phyloP scores from a whole-genome alignment of 345 rosid species.

The Boechera divaricarpa region DNA sequence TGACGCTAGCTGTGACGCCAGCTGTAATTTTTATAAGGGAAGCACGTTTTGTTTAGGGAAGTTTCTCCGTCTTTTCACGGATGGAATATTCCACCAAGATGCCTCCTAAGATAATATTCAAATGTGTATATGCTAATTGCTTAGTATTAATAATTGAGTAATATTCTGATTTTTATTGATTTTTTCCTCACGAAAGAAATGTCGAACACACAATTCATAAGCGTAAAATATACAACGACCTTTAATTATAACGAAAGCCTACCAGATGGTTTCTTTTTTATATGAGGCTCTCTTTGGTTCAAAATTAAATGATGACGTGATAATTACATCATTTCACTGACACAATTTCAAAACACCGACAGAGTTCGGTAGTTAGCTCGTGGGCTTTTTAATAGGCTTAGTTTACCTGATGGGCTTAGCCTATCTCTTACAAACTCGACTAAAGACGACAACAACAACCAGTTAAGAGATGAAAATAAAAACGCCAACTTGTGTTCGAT shows the following conservation, averaged over 20 bases:
- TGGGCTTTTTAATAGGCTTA: constrained; percentile 25
- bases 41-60: constrained; percentile 24
- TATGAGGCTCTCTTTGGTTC: constrained; percentile 1
- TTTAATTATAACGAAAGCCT: constrained; percentile 18
- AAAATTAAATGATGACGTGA: background rate
- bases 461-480: background rate
- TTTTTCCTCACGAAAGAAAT: constrained; percentile 23
- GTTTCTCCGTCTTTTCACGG: constrained; percentile 29
- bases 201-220: constrained; percentile 27
- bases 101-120: constrained; percentile 18
- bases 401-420: background rate
- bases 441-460: background rate
- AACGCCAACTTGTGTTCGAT: background rate
- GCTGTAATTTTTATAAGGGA: constrained; percentile 7
- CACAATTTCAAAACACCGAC: background rate
- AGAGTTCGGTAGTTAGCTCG: background rate
- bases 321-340: constrained; percentile 10
- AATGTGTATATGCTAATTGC: background rate
- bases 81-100: constrained; percentile 40
- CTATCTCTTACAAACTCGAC: background rate
- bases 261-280: background rate
- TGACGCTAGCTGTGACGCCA: constrained; percentile 42
- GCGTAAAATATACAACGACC: background rate
- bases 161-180: background rate
- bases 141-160: background rate